Evolutionary conservation across 163 green algal species (phyloP).

Genomic region (Chloroidium sp.): DNA sequence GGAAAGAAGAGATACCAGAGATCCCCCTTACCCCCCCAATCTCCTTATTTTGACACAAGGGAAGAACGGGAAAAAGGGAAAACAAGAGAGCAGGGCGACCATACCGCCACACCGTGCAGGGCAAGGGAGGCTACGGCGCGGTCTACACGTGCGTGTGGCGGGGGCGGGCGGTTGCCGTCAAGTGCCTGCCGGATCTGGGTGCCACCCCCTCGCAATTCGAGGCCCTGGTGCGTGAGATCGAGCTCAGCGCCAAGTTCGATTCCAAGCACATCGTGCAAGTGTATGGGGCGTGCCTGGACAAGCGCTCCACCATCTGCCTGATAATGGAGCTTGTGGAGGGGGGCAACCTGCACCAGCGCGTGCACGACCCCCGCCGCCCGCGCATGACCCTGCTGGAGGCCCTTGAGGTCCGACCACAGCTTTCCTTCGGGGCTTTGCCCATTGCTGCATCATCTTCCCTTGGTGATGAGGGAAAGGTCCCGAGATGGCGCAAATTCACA

Average conservation of each 20-base stretch:
- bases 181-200: constrained; percentile 32
- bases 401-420: constrained; percentile 11
- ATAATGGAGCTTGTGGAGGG: constrained; percentile 62
- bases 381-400: constrained; percentile 39
- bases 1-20: no score
- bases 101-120: constrained; percentile 20
- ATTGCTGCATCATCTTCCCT: not conserved
- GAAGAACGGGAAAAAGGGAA: no score
- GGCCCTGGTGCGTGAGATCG: constrained; percentile 49
- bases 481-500: no score
- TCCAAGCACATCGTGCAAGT: constrained; percentile 42
- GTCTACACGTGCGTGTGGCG: constrained; percentile 56
- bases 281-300: constrained; percentile 46
- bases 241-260: constrained; percentile 40
- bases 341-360: constrained; percentile 47
- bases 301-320: constrained; percentile 40
- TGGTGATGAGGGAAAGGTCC: no score
- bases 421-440: not conserved
- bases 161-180: constrained; percentile 49
- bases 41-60: no score
- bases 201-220: constrained; percentile 13
- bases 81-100: no score
- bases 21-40: no score
- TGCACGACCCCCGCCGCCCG: constrained; percentile 32
- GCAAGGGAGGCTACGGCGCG: constrained; percentile 54